phyloP scores from a whole-genome alignment of 1,284 basidiomycete genomes.

The Stygiomarasmius scandens region DNA sequence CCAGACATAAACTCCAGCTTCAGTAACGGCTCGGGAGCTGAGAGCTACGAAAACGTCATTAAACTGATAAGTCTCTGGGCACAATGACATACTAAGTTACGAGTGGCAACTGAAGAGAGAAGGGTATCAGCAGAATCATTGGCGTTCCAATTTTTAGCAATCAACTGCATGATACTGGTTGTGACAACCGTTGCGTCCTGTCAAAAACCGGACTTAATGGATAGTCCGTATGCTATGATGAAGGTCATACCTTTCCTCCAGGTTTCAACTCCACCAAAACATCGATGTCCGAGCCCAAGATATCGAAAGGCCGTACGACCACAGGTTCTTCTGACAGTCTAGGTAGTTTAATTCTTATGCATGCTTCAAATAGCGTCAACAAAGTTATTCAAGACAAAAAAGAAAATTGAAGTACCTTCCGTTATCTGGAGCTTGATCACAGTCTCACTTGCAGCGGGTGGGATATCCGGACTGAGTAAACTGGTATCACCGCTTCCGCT shows the following conservation, averaged over 20 bases:
- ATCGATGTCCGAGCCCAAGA: conserved; percentile 66
- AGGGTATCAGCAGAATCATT: conserved; percentile 42
- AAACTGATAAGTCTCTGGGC: background rate
- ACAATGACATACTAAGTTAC: conserved; percentile 51
- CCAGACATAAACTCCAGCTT: conserved; percentile 72
- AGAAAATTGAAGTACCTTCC: conserved; percentile 49
- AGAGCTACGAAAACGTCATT: conserved; percentile 37
- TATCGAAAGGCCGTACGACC: conserved; percentile 50
- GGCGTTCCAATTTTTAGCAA: conserved; percentile 48
- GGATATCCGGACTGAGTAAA: conserved; percentile 30
- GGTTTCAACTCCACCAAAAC: conserved; percentile 68
- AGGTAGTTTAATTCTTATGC: conserved; percentile 37
- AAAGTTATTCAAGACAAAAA: background rate
- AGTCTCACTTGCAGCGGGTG: conserved; percentile 39
- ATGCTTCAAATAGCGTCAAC: conserved; percentile 29
- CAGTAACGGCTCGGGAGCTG: conserved; percentile 54
- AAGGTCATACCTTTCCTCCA: conserved; percentile 61
- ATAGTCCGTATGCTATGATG: background rate
- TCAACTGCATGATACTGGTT: conserved; percentile 63
- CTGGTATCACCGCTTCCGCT: conserved; percentile 45
- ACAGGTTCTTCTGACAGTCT: conserved; percentile 22
- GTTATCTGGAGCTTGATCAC: conserved; percentile 56
- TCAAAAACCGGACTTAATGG: background rate
- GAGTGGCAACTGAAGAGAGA: conserved; percentile 52
- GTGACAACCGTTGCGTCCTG: conserved; percentile 76